Evolutionary conservation across 805 yeast species (phyloP), one percentile per base, ranked within the genome.

Genomic region (Barnettozyma siamensis): DNA sequence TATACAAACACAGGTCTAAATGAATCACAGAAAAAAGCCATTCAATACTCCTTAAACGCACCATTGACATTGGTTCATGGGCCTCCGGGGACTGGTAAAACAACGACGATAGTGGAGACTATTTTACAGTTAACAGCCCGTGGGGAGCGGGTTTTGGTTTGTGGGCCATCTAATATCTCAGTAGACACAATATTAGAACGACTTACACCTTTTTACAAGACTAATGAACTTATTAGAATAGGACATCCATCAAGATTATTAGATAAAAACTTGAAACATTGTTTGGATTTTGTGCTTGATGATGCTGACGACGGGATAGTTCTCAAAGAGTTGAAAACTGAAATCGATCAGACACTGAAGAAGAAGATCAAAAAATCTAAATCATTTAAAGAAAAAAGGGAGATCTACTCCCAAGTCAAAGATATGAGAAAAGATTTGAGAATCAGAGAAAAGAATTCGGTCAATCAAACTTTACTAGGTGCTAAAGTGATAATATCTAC

Each of bases 171-270:
- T 0, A 91, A 91, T 58, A 80, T 88, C 13, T 78, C 96, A 1
- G 95, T 89, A 1, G 98, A 91, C 59, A 91, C 95, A 0, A 83
- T 91, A 13, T 62, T 89, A 36, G 97, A 91, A 59, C 67, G 97
- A 44, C 60, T 91, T 18, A 33, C 46, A 5, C 35, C 40, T 10
- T 61, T 70, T 31, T 60, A 60, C 69, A 31, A 55, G 70, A 31
- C 67, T 67, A 60, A 67, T 31, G 55, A 75, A 42, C 61, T 93
- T n/a, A 67, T 91, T 10, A 70, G 99, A 54, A 73, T 91, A 29
- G 99, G 98, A 0, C 97, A 93, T 59, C 98, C 98, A 0, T 95
- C 97, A 1, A 73, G 97, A 42, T 67, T 91, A 12, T 59, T 88
- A 15, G 73, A 74, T 1, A 53, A 71, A 0, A 82, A 79, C 41